Evolutionary conservation across 225 moss, liverwort and hornwort genomes (phyloP), one percentile per base, ranked within the genome.

Genomic region (Pseudoscleropodium purum): DNA sequence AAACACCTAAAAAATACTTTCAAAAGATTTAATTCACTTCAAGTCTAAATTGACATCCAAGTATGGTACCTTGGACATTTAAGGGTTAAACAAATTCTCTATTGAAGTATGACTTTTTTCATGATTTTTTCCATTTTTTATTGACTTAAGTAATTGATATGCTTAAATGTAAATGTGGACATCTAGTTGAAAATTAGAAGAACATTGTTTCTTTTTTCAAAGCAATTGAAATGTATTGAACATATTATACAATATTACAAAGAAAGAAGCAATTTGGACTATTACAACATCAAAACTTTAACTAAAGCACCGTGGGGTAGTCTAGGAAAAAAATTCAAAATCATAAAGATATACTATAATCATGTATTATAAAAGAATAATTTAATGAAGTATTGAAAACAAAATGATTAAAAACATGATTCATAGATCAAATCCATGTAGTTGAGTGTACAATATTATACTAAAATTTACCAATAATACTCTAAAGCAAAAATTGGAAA

Each of bases 51-150:
- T 16, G 27, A 73, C 5, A 29, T 6, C 5, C 5, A 43, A 29
- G 9, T 73, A 74, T 29, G 29, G 5, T 18, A 3, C 43, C 6
- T 29, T 45, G 4, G 16, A 4, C 43, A 73, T 27, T 73, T 73
- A 15, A 8, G 3, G 17, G 4, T 9, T 18, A 30, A 47, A 47
- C 7, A 5, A 11, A 31, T 33, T 49, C 0, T 0, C 4, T 11
- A 33, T 49, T 75, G 19, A 75, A 4, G 4, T 49, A 19, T 18
- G 11, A 18, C 11, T 29, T 70, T 47, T 30, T 47, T 25, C 3
- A 1, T 41, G 4, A 14, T 11, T 37, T 37, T 37, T 20, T 1
- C 2, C 3, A 23, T 2, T 4, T 1, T 5, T 26, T 26, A 2
- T 45, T 17, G 0, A 29, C 10, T 45, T 17, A 4, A 45, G 0